Percentiles rank a stretch among this genome's conserved stretches.
Conservation (phyloP, 495 filamentous ascomycete genomes). For the Talaromyces ruber region DNA sequence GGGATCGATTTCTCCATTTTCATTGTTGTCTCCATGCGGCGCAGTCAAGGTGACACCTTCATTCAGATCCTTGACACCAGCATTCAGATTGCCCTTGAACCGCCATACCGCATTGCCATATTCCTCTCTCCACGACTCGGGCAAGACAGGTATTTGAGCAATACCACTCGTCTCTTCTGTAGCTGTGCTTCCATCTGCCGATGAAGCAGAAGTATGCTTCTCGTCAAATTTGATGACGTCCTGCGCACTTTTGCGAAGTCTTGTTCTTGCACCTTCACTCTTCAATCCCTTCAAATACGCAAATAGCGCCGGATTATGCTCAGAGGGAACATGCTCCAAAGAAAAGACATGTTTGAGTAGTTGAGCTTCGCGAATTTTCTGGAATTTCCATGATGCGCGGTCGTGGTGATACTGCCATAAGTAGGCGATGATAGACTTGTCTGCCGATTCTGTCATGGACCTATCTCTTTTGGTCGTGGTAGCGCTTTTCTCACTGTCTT, state of each 20-base stretch:
- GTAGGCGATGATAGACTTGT: conserved; percentile 61
- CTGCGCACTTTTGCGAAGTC: conserved; percentile 53
- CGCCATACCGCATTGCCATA: conserved; percentile 48
- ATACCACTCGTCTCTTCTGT: conserved; percentile 8
- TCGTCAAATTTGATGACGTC: conserved; percentile 43
- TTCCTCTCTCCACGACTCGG: conserved; percentile 17
- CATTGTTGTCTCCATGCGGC: conserved; percentile 19
- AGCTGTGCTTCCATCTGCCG: conserved; percentile 17
- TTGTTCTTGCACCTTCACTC: conserved; percentile 49
- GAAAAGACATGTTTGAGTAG: conserved; percentile 76
- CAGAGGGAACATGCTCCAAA: conserved; percentile 52
- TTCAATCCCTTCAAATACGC: conserved; percentile 65
- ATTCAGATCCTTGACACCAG: conserved; percentile 14
- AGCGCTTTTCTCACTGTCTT: conserved; percentile 11
- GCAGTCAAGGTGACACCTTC: conserved; percentile 1
- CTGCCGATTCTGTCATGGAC: conserved; percentile 2
- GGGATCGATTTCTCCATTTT: conserved; percentile 30
- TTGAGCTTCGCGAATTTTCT: conserved; percentile 77
- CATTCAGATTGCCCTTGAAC: conserved; percentile 24
- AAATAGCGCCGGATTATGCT: conserved; percentile 55
- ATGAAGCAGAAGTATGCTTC: conserved; percentile 3
- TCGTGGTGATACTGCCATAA: conserved; percentile 59
- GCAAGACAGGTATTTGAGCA: conserved; percentile 9
- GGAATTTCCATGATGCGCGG: conserved; percentile 77
- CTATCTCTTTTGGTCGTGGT: conserved; percentile 4